These are phyloP conservation scores for Cucurbita ficifolia DNA, from an alignment of 306 rosid species.

Conservation along the genomic window DNA sequence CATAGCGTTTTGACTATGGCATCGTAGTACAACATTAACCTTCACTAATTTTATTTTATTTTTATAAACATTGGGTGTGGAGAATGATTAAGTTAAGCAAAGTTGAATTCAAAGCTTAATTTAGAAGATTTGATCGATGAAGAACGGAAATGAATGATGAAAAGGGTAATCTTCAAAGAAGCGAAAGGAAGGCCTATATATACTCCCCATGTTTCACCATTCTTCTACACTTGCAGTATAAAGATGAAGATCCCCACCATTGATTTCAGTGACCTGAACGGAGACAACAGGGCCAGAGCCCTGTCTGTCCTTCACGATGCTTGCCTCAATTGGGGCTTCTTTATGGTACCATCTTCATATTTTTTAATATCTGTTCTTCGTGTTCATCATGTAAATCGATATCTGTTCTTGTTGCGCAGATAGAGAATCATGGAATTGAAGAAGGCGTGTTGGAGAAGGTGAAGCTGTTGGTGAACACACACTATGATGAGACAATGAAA, in stretches of 20 bases:
- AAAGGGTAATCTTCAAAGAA: background rate
- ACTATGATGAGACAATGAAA: conserved; percentile 62
- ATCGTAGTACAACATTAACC: no score
- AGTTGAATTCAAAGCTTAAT: background rate
- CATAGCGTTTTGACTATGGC: no score
- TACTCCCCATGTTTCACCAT: conserved; percentile 15
- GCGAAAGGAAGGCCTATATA: conserved; percentile 30
- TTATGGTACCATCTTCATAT: conserved; percentile 21
- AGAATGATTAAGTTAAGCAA: no score
- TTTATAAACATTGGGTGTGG: no score
- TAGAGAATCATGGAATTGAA: conserved; percentile 69
- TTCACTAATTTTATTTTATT: no score
- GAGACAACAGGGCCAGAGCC: conserved; percentile 40
- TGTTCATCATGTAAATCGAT: background rate
- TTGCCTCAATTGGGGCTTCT: conserved; percentile 66
- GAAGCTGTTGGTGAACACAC: conserved; percentile 36
- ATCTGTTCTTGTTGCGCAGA: conserved; percentile 19
- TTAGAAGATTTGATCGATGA: background rate
- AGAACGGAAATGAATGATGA: background rate
- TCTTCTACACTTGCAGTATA: conserved; percentile 10
- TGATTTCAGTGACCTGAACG: conserved; percentile 53
- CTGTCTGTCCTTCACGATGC: conserved; percentile 56
- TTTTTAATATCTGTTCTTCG: background rate
- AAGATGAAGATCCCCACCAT: conserved; percentile 49
- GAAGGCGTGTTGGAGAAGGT: conserved; percentile 51